Evolutionary conservation across 106 monocot species (phyloP), one percentile per base, ranked within the genome.

Genomic region (Dendrobium nobile): DNA sequence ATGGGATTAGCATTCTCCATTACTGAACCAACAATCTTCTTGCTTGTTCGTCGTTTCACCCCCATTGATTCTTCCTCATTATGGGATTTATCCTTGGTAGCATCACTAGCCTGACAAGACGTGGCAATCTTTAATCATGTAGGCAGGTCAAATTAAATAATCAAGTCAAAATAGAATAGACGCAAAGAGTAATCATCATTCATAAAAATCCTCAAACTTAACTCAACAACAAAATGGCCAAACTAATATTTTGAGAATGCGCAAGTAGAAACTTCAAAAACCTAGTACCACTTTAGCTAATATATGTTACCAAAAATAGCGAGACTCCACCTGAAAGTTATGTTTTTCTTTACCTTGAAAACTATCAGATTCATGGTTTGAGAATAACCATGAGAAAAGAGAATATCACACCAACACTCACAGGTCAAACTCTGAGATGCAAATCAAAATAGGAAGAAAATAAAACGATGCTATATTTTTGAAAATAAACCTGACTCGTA

Each of bases 71-170:
- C 78, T 41, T 84, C 84, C 15, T 89, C 85, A 3, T 26, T 87
- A 44, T 58, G 82, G 20, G 78, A 82, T 80, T 82, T 81, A 18
- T 80, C 84, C 28, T 47, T 75, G 65, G 19, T 80, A 40, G 75
- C 86, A 77, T 95, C 91, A 74, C 89, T 91, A 48, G 87, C 16
- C 47, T 87, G 37, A 43, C 74, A 43, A 20, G 40, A 3, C 7
- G 20, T 33, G 15, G 7, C 70, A 37, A 70, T 15, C 70, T 70
- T 70, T 9, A n/a, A 22, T 31, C 31, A 70, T 70, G 70, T 37
- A 70, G 13, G 18, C 4, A 58, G 58, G 18, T 16, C 3, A 16
- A 22, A 27, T 67, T 37, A 33, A 3, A 61, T 22, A 70, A 33
- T 70, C 70, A 70, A 33, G 24, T 70, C 33, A 70, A 70, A 33